A percentile compares a stretch with the other conserved stretches of the same genome.
These are phyloP conservation scores for Vicia sativa DNA, from an alignment of 306 rosid species.

Conservation along the genomic window DNA sequence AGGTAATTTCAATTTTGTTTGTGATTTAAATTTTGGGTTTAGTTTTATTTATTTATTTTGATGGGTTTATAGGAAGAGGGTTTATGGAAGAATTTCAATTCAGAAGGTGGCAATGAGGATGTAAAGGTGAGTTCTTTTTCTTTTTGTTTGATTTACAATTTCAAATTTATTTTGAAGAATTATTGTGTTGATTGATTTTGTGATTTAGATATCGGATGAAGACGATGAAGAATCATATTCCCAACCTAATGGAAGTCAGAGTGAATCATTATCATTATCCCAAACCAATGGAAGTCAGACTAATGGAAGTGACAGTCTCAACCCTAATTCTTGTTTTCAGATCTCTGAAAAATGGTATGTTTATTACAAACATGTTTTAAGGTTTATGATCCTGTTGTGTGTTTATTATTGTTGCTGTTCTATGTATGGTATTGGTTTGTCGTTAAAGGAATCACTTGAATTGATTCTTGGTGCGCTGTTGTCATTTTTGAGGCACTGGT, in stretches of 20 bases:
- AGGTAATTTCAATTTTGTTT: conserved; percentile 43
- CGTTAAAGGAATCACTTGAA: not conserved
- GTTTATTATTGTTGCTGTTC: not conserved
- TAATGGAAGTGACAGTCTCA: conserved; percentile 56
- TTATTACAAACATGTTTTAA: not conserved
- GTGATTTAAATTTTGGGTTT: not conserved
- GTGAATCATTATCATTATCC: conserved; percentile 41
- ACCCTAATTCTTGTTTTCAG: conserved; percentile 37
- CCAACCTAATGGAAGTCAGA: conserved; percentile 63
- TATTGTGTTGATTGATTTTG: not conserved
- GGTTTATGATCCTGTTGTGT: not conserved
- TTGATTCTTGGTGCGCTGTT: too few species aligned
- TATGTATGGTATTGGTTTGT: not conserved
- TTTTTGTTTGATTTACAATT: not conserved
- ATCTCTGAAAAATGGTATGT: conserved; percentile 53
- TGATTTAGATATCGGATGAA: conserved; percentile 58
- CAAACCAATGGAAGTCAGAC: conserved; percentile 71
- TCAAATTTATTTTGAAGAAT: not conserved
- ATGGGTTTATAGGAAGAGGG: conserved; percentile 67
- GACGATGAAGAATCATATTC: conserved; percentile 68
- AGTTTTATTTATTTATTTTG: conserved; percentile 7
- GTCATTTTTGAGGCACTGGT: too few species aligned
- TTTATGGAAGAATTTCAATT: conserved; percentile 44
- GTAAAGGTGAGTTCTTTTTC: conserved; percentile 48
- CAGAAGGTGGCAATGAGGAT: conserved; percentile 46